Evolutionary conservation across 2,329 filamentous ascomycete genomes (phyloP), one percentile per base, ranked within the genome.

Genomic region (Trichoderma koningii): DNA sequence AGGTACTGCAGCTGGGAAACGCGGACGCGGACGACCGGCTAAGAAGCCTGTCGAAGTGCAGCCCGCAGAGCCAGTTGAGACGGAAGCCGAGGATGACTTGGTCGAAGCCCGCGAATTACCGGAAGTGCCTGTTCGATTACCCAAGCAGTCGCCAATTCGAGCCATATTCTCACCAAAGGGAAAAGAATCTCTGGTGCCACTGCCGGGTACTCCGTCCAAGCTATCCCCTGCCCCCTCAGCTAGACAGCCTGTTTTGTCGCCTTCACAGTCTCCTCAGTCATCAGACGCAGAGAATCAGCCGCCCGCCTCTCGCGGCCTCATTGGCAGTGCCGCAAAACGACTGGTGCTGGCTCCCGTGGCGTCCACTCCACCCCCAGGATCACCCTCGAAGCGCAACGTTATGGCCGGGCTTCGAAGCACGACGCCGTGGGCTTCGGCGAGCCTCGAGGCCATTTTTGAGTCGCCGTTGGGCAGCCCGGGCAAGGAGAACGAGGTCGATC

Each of bases 201-300:
- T 74, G 9, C 79, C 80, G 2, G 72, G 81, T 3, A 84, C 83
- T 0, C 82, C 83, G 3, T 73, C 74, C 21, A 69, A 77, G 44
- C 72, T 77, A 26, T 82, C 81, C 1, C 80, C 83, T 1, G 80
- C 79, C 0, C 77, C 80, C 1, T 80, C 81, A 5, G 81, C 83
- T 12, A 81, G 80, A 63, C 85, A 87, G 67, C 75, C 85, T 14
- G 84, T 77, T 1, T 70, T 85, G 6, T 86, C 86, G 0, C 88
- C 87, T 0, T 90, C 89, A 0, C 84, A 84, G 19, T 90, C 90
- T 1, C 88, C 88, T 0, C 90, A 92, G 70, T 89, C 90, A 1
- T 93, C 91, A 0, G 89, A 95, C 73, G 89, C 89, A 0, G 91
- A 95, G 75, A 94, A 94, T 70, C 87, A 85, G 55, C 90, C 90